phyloP scores from a whole-genome alignment of 106 monocot genomes.

The Narthecium ossifragum region DNA sequence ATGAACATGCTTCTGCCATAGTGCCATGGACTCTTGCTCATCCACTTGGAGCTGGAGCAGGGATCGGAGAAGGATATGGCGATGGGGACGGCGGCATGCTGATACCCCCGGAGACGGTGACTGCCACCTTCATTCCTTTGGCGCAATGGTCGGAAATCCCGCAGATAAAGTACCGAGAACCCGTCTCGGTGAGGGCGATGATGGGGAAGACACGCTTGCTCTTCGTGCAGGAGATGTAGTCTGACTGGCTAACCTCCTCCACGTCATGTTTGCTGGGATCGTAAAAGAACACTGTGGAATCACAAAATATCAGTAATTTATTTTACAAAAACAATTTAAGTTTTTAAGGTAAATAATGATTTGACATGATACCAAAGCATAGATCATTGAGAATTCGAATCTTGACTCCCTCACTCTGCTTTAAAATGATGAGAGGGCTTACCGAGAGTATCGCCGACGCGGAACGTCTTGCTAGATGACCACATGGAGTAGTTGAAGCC shows the following conservation, averaged over 20 bases:
- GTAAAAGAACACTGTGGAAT: slow-evolving; percentile 19
- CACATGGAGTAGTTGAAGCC: slow-evolving; percentile 21
- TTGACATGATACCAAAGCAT: no score
- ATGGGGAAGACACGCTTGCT: slow-evolving; percentile 11
- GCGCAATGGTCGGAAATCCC: slow-evolving; percentile 16
- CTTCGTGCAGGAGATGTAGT: slow-evolving; percentile 18
- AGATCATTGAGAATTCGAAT: no score
- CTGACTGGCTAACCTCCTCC: slow-evolving; percentile 17
- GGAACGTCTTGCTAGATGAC: slow-evolving; percentile 19
- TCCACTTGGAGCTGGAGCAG: no score
- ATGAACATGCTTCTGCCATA: no score
- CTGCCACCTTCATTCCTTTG: slow-evolving; percentile 27
- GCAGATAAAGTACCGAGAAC: slow-evolving; percentile 24
- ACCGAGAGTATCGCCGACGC: slow-evolving; percentile 29
- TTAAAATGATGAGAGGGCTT: background rate
- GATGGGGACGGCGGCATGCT: no score
- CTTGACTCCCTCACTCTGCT: no score
- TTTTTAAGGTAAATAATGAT: no score
- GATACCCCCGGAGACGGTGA: no score
- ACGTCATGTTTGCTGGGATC: slow-evolving; percentile 6
- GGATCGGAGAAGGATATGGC: no score
- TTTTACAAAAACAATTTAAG: no score
- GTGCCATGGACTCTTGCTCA: no score
- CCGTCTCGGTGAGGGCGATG: slow-evolving; percentile 6
- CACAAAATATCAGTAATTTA: background rate